Percentiles rank a stretch among this genome's conserved stretches.
Conservation (phyloP, 2,329 filamentous ascomycete species). For the Ophiostoma quercus region DNA sequence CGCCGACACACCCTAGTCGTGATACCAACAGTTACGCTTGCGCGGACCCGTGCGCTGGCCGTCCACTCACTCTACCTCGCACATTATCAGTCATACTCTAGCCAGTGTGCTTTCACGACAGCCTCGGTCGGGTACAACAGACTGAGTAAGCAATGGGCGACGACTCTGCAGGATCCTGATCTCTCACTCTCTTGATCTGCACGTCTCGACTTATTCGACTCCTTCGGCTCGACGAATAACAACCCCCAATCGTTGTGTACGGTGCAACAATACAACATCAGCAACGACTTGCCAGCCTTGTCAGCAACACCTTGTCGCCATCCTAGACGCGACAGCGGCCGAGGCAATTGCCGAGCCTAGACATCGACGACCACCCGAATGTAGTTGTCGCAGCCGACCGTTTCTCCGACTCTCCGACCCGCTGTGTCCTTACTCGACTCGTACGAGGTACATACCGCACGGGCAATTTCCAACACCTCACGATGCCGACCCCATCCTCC, state of each 20-base stretch:
- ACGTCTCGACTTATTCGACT: not conserved
- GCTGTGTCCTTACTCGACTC: not conserved
- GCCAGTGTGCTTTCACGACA: not conserved
- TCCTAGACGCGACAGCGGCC: not conserved
- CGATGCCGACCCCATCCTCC: constrained; percentile 29
- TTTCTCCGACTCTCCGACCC: not conserved
- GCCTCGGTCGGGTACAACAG: not conserved
- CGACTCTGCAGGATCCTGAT: not conserved
- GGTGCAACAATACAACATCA: not conserved
- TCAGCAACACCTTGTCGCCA: not conserved
- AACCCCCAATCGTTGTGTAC: not conserved
- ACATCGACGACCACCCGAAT: constrained; percentile 2
- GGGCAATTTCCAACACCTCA: not conserved
- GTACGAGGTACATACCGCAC: not conserved
- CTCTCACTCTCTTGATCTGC: not conserved
- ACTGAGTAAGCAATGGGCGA: not conserved
- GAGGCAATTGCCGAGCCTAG: not conserved
- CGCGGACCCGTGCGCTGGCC: constrained; percentile 17
- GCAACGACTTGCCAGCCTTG: constrained; percentile 1
- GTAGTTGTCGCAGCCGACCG: not conserved
- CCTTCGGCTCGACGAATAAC: not conserved
- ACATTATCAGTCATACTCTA: not conserved
- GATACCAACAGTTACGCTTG: not conserved
- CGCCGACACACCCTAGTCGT: not conserved
- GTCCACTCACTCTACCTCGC: constrained; percentile 4